Evolutionary conservation across 257 asterid genomes (phyloP), one percentile per base, ranked within the genome.

Genomic region (Salvia hispanica): DNA sequence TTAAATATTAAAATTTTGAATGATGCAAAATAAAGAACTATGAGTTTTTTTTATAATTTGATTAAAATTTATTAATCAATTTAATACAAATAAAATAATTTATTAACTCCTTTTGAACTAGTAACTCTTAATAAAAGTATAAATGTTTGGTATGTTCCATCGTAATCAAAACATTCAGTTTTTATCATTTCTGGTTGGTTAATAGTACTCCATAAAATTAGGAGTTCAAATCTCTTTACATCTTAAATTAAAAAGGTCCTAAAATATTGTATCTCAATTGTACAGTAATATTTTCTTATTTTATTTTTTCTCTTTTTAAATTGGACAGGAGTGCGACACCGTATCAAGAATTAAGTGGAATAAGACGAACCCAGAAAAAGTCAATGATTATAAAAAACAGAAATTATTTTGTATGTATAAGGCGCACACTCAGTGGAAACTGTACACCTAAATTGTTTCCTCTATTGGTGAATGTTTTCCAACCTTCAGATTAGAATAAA

Each of bases 321-420:
- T 63, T 65, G 66, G 73, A 46, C 1, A 33, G 6, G 73, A 69
- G 45, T 57, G 73, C 11, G 50, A 69, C 67, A 48, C 39, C 61
- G 53, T 48, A 58, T 58, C 59, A 58, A 46, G 50, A 54, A 45
- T 21, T 10, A 15, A 31, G 47, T 55, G 21, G 44, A 56, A 67
- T 54, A 21, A 69, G 58, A 56, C 37, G 58, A 45, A 42, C 28
- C 59, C 7, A 58, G 11, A 37, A 5, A 70, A 70, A 18, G 68
- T 59, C 68, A 61, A 50, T 52, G 58, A 18, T 16, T 47, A 56
- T 62, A 62, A 44, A 45, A 53, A 57, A 62, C 10, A 37, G 6
- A 2, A 57, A n/a, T 56, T 7, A 0, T 72, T 64, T 64, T 46
- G 69, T 71, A 51, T 37, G 43, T 57, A 43, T 56, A 56, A 56